These are phyloP conservation scores for Nigrograna mackinnonii DNA, from an alignment of 2,329 filamentous ascomycete species.

Conservation along the genomic window DNA sequence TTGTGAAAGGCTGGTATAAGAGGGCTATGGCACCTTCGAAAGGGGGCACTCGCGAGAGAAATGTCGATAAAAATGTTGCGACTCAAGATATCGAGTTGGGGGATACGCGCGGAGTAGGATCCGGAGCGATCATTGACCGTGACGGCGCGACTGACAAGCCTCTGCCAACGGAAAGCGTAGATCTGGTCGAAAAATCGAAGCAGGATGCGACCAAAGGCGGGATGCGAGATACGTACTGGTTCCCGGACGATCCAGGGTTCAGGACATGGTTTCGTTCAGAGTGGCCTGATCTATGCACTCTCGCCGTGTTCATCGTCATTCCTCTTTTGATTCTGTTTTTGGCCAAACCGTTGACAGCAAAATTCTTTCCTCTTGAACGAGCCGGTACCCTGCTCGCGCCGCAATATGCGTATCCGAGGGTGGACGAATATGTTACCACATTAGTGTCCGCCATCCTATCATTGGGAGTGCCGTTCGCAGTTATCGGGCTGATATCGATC, in stretches of 20 bases:
- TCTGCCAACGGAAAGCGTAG: no score
- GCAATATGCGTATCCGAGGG: conserved; percentile 68
- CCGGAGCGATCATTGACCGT: no score
- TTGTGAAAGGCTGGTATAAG: no score
- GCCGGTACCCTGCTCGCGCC: conserved; percentile 41
- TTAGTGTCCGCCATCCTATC: conserved; percentile 67
- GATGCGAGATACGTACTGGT: background rate
- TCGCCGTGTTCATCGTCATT: background rate
- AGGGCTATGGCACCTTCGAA: no score
- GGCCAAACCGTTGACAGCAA: background rate
- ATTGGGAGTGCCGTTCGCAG: conserved; percentile 62
- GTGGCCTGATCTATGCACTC: background rate
- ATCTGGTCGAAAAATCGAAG: no score
- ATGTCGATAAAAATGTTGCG: no score
- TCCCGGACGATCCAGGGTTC: background rate
- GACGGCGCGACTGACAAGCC: no score
- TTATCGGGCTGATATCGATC: conserved; percentile 65
- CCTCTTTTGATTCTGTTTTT: background rate
- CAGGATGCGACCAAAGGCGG: no score
- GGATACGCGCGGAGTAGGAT: no score
- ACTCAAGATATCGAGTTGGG: no score
- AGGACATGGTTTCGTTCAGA: background rate
- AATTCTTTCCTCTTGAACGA: background rate
- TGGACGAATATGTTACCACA: conserved; percentile 70
- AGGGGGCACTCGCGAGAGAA: no score